Evolutionary conservation across 495 filamentous ascomycete genomes (phyloP), one percentile per base, ranked within the genome.

Genomic region (Hypoxylon fuscum): DNA sequence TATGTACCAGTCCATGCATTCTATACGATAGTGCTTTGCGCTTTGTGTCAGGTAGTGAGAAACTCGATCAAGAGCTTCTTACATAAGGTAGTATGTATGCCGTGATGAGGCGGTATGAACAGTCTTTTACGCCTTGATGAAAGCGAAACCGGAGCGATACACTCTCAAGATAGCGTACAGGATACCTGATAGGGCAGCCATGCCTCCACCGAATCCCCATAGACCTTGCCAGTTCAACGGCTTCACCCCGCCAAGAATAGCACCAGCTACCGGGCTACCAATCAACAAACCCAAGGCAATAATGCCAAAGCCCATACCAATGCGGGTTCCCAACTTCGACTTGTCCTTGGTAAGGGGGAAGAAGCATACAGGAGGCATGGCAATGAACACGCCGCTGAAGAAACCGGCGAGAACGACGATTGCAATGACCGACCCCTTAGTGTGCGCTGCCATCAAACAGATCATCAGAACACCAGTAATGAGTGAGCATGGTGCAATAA

Each of bases 291-390:
- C 74, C 20, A 75, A 66, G 1, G 69, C 57, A 9, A 70, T 62
- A 4, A 68, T 64, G 22, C 70, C 68, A 35, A 89, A 92, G 2
- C 81, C 77, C 87, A 91, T 89, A 0, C 90, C 90, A 65, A 92
- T 81, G 14, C 89, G 79, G 18, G 88, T 90, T 2, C 90, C 90
- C 18, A 92, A 74, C 23, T 87, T 76, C 11, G 80, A 79, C 55
- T 90, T 78, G 55, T 89, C 83, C 21, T 82, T 76, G 1, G 83
- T 87, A 46, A 93, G 70, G 32, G 72, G 77, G 34, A 87, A 82
- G 71, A 90, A 83, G 46, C 85, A 82, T 0, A 87, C 85, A 0
- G 88, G 86, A 0, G 88, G 88, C 21, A 92, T 72, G 15, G 84
- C 85, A 14, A 94, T 88, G 64, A 80, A 74, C 15, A 72, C 70